These are phyloP conservation scores for Vanderwaltozyma tropicalis DNA, from an alignment of 805 yeast species.

Conservation along the genomic window DNA sequence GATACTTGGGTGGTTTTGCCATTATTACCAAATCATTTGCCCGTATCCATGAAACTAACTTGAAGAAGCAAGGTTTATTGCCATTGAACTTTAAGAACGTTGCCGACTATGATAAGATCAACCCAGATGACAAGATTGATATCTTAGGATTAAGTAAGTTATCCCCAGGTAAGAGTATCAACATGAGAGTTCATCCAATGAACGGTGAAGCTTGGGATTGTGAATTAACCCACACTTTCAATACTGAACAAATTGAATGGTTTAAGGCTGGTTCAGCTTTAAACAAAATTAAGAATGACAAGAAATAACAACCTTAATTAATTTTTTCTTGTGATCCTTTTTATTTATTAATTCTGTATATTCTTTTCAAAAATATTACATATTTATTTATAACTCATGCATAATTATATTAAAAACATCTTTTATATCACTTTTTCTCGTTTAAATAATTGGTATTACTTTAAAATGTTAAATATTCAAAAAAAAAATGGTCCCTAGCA, in stretches of 20 bases:
- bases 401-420: no score
- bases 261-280: conserved; percentile 98
- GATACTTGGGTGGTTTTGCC: conserved; percentile 85
- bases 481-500: conserved; percentile 5
- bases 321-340: not conserved
- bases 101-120: conserved; percentile 87
- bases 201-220: conserved; percentile 80
- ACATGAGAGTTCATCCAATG: conserved; percentile 60
- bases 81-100: conserved; percentile 89
- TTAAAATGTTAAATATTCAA: no score
- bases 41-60: conserved; percentile 95
- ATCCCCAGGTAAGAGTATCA: conserved; percentile 88
- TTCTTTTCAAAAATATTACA: not conserved
- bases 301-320: not conserved
- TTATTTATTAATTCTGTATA: not conserved
- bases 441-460: no score
- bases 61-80: conserved; percentile 98
- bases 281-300: conserved; percentile 47
- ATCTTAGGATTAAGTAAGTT: conserved; percentile 71
- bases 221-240: conserved; percentile 92
- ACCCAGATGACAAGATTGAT: conserved; percentile 84
- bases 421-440: no score
- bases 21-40: conserved; percentile 92
- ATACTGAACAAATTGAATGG: conserved; percentile 96
- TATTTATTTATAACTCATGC: not conserved